phyloP scores from a whole-genome alignment of 129 eudicot genomes.

The Escallonia herrerae region DNA sequence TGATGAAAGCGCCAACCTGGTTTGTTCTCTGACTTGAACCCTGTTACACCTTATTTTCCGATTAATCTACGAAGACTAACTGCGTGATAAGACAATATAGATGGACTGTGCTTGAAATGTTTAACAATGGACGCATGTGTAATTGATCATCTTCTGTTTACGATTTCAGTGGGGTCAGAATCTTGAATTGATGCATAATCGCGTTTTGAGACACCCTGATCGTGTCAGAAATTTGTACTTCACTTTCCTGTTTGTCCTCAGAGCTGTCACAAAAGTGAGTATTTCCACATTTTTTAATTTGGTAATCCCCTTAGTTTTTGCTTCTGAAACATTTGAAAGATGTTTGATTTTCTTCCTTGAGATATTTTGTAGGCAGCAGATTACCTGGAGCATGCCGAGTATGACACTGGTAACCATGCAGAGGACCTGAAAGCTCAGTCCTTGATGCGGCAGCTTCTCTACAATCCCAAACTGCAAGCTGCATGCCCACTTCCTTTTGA shows the following conservation, averaged over 20 bases:
- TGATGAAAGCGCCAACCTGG: slow-evolving; percentile 72
- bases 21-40: slow-evolving; percentile 16
- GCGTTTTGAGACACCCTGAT: slow-evolving; percentile 85
- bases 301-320: not conserved
- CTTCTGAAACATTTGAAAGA: not conserved
- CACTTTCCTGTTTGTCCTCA: slow-evolving; percentile 85
- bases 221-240: slow-evolving; percentile 88
- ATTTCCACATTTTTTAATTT: not conserved
- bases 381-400: slow-evolving; percentile 93
- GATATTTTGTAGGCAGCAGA: slow-evolving; percentile 49
- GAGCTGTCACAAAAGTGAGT: slow-evolving; percentile 95
- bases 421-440: slow-evolving; percentile 82
- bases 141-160: not conserved
- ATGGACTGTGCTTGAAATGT: too few species aligned
- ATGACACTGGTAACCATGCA: slow-evolving; percentile 76
- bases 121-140: too few species aligned
- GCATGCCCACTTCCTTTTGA: slow-evolving; percentile 97
- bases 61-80: too few species aligned
- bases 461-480: slow-evolving; percentile 67
- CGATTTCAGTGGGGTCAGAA: slow-evolving; percentile 93
- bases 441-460: slow-evolving; percentile 57
- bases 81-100: too few species aligned
- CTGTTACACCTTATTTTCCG: too few species aligned
- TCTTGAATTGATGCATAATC: slow-evolving; percentile 70
- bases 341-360: slow-evolving; percentile 1